Base-by-base conservation (phyloP, 1,139 yeast species). In the Pichia sp. region DNA sequence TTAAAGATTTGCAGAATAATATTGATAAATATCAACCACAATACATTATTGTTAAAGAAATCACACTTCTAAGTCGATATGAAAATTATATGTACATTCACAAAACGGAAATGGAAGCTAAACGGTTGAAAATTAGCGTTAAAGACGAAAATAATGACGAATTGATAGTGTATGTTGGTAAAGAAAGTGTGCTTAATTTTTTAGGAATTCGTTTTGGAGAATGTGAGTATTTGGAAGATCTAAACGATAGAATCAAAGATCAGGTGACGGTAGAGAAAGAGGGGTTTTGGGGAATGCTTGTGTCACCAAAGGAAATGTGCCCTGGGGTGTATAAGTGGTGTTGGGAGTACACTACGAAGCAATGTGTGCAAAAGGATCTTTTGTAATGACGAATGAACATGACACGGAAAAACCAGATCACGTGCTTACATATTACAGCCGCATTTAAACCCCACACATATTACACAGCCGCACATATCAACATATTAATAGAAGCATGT, bases 261-360 rank as follows among this genome's bases (percentile, higher is more conserved):
- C 24, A 10, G 28, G 31, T 28, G n/a, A 18, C 3, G 5, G 9
- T n/a, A 2, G 21, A 16, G 13, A 5, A 21, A 1, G 16, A 24
- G 10, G 27, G 14, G 1, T 28, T 31, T 20, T 7, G 21, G n/a
- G 40, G 38, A 14, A 38, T 46, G 38, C 11, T 46, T 21, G 21
- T 46, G 3, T 33, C 33, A 10, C 9, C 33, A 8, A 10, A 22
- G 9, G 36, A 33, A 15, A 18, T 41, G 3, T 29, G 24, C 3
- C 15, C 23, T 4, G 40, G 36, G 8, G 29, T 46, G 10, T 42
- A 26, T 14, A 40, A 40, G 26, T 44, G 47, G 47, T 24, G 28
- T 18, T 45, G 44, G 44, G 44, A 41, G 15, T 37, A 41, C n/a
- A 24, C 41, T 2, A 16, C 39, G 6, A 25, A 31, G 11, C 20